Evolutionary conservation across 768 basidiomycete species (phyloP), one percentile per base, ranked within the genome.

Genomic region (Dioszegia aurantiaca): DNA sequence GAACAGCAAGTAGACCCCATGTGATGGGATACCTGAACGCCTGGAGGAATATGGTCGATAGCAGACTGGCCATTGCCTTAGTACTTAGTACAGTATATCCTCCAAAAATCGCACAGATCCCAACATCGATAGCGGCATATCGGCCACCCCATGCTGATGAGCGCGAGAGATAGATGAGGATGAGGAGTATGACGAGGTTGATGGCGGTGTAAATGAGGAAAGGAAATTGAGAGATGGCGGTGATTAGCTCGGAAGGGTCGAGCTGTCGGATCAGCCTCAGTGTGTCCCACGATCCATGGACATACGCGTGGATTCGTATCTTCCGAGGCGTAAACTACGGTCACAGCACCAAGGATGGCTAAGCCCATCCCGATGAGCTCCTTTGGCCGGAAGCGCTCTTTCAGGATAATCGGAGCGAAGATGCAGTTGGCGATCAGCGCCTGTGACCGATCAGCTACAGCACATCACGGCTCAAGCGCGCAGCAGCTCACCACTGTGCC

Each of bases 381-480:
- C 72, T 86, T 86, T 78, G 82, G 86, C 33, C 87, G 85, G 72
- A 99, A 93, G 4, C 82, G 83, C 77, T 98, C 77, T 19, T 62
- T 46, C 8, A 75, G 81, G 70, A 97, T 83, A 2, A 90, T 67
- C 16, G 94, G 94, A 0, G 93, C 90, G 63, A 97, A 91, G 39
- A 92, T 81, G 70, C 92, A 97, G 74, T 98, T 98, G 14, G 94
- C 90, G 59, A 94, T 85, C n/a, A 97, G 80, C 1, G 91, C 90
- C 75, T 90, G 88, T 86, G 55, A 2, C 16, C 46, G 24, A 36
- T 58, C 27, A 2, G 23, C 14, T 21, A 40, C 1, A 27, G 24
- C 27, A 33, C 14, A 33, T 33, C 6, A 33, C 14, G 33, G 33
- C 12, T 19, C 10, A 3, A 26, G 28, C 19, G 10, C 14, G n/a